A percentile compares a stretch with the other conserved stretches of the same genome.
Conservation (phyloP, 2,329 filamentous ascomycete genomes). For the Sporothrix brunneoviolacea region DNA sequence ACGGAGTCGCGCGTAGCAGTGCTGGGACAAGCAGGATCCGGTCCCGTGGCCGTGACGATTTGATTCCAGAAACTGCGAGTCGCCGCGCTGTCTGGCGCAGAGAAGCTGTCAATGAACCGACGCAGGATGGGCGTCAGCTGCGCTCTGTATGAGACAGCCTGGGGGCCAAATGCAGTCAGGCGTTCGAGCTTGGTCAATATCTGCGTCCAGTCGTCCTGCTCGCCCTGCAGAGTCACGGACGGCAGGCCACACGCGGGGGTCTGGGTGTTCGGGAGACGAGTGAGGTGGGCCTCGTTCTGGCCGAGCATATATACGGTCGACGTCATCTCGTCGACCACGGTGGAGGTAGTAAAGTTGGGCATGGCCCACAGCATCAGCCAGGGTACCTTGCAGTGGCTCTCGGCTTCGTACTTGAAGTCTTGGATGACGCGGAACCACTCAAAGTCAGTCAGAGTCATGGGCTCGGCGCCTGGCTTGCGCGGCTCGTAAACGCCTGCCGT, state of each 20-base stretch:
- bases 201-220: slow-evolving; percentile 32
- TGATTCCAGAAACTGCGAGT: slow-evolving; percentile 36
- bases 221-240: slow-evolving; percentile 34
- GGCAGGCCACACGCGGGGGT: slow-evolving; percentile 37
- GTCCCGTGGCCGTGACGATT: slow-evolving; percentile 29
- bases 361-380: slow-evolving; percentile 38
- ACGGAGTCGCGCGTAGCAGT: slow-evolving; percentile 21
- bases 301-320: slow-evolving; percentile 40
- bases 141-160: slow-evolving; percentile 32
- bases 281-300: slow-evolving; percentile 31
- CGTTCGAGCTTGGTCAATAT: slow-evolving; percentile 37
- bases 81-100: slow-evolving; percentile 28
- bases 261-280: slow-evolving; percentile 15
- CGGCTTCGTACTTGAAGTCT: slow-evolving; percentile 34
- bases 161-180: slow-evolving; percentile 36
- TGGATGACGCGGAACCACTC: slow-evolving; percentile 20
- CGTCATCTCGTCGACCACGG: slow-evolving; percentile 31
- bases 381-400: slow-evolving; percentile 31
- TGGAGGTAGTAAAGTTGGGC: slow-evolving; percentile 38
- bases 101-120: slow-evolving; percentile 39
- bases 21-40: neutral
- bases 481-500: slow-evolving; percentile 40
- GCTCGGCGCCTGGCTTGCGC: slow-evolving; percentile 29
- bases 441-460: slow-evolving; percentile 28
- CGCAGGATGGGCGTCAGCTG: slow-evolving; percentile 38